Percentiles rank a stretch among this genome's conserved stretches.
Conservation (phyloP, 768 basidiomycete genomes). For the Auricularia cornea region DNA sequence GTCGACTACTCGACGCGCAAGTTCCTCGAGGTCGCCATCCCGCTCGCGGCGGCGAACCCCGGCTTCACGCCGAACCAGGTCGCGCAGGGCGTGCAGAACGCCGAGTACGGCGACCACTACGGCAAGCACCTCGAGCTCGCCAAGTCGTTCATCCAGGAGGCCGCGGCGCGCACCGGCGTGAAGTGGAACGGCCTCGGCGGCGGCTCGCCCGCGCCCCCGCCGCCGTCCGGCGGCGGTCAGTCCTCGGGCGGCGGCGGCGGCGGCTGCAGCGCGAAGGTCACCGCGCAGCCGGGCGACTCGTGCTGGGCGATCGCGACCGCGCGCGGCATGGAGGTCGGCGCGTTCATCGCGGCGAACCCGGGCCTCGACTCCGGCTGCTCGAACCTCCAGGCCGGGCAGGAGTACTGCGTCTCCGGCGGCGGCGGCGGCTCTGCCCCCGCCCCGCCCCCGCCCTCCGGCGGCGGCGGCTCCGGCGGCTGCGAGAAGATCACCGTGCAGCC, state of each 20-base stretch:
- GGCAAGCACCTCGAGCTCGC: neutral
- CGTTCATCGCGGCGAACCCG: conserved; percentile 55
- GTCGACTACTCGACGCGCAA: neutral
- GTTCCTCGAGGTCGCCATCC: neutral
- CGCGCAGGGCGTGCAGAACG: neutral
- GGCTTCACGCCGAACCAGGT: neutral
- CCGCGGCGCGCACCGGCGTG: neutral
- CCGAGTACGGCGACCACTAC: neutral
- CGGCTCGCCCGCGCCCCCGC: too few relatives aligned
- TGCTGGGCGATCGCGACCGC: conserved; percentile 37
- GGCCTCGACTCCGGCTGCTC: conserved; percentile 35
- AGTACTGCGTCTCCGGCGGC: neutral
- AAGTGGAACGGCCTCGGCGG: neutral
- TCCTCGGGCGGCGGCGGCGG: neutral
- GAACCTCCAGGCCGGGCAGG: neutral
- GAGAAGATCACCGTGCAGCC: too few relatives aligned
- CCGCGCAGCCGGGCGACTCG: conserved; percentile 31
- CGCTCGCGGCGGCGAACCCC: neutral
- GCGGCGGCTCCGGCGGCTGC: too few relatives aligned
- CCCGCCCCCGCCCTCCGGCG: too few relatives aligned
- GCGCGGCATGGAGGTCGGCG: conserved; percentile 36
- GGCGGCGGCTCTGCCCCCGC: too few relatives aligned
- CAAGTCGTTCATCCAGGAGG: neutral
- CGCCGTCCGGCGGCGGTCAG: too few relatives aligned
- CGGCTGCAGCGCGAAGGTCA: neutral